Conservation (phyloP, 345 rosid species). For the Aquilaria sinensis region DNA sequence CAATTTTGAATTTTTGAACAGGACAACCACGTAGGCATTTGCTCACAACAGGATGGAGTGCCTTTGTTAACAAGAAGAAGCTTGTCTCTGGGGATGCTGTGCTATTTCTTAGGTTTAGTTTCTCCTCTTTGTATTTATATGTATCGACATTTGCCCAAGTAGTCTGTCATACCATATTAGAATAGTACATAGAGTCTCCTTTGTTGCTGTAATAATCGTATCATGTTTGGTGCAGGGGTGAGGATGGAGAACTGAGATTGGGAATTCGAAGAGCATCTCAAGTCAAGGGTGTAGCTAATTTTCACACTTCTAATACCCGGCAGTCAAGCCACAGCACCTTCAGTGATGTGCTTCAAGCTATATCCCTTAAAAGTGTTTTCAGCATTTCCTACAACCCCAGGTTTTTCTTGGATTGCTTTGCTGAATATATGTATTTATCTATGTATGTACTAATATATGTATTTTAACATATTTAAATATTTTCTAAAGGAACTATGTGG, state of each 20-base stretch:
- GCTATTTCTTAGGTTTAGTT: slow-evolving; percentile 75
- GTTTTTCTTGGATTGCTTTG: slow-evolving; percentile 24
- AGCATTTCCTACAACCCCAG: slow-evolving; percentile 90
- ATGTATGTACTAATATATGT: background rate
- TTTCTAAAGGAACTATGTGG: background rate
- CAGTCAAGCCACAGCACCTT: slow-evolving; percentile 52
- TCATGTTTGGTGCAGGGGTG: slow-evolving; percentile 53
- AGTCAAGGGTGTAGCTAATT: slow-evolving; percentile 42
- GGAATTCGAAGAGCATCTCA: slow-evolving; percentile 92
- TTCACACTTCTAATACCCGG: slow-evolving; percentile 40
- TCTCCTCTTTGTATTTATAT: background rate
- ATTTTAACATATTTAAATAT: too few species aligned
- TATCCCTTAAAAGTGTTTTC: slow-evolving; percentile 53
- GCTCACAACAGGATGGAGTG: slow-evolving; percentile 99
- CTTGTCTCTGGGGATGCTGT: slow-evolving; percentile 99
- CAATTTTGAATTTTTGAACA: slow-evolving; percentile 17
- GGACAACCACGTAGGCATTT: slow-evolving; percentile 99
- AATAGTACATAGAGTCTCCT: too few species aligned
- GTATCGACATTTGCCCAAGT: background rate
- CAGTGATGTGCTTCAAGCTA: slow-evolving; percentile 62
- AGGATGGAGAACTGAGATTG: slow-evolving; percentile 87
- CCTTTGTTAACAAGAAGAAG: slow-evolving; percentile 95
- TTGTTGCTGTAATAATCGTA: background rate
- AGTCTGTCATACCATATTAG: slow-evolving; percentile 7
- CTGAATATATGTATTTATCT: background rate